phyloP scores from a whole-genome alignment of 495 filamentous ascomycete species.

The Aspergillus nidulans region DNA sequence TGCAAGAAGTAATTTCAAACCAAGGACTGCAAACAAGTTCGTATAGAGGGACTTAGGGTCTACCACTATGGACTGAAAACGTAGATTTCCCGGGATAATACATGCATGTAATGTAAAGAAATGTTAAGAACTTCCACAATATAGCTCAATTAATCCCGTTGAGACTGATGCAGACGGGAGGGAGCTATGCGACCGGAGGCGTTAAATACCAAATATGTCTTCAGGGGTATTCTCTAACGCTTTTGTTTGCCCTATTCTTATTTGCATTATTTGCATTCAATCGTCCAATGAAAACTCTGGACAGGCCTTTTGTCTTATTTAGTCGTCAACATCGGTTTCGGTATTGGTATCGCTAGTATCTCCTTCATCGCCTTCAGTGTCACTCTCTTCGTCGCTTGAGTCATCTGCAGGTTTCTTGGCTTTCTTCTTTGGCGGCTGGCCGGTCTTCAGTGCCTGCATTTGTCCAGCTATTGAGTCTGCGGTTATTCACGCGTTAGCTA shows the following conservation, averaged over 20 bases:
- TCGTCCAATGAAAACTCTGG: background rate
- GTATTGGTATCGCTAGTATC: conserved; percentile 77
- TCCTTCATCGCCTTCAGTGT: conserved; percentile 78
- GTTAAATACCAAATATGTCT: too few relatives aligned
- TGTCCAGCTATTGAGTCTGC: conserved; percentile 90
- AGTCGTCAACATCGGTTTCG: conserved; percentile 66
- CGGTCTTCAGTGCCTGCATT: conserved; percentile 83
- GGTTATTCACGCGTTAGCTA: conserved; percentile 26
- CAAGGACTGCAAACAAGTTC: background rate
- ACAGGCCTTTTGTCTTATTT: conserved; percentile 3
- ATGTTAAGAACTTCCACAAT: background rate
- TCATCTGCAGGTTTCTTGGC: conserved; percentile 54
- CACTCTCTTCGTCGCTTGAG: conserved; percentile 74
- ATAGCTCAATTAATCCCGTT: background rate
- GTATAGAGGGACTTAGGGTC: background rate
- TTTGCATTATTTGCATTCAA: background rate
- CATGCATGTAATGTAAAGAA: background rate
- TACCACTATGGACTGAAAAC: background rate
- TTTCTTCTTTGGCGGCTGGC: conserved; percentile 55
- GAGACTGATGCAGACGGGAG: too few relatives aligned
- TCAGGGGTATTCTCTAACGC: background rate
- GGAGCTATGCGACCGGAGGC: too few relatives aligned
- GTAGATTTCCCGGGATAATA: background rate
- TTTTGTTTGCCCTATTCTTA: background rate
- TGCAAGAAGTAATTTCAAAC: background rate